phyloP scores from a whole-genome alignment of 2,329 filamentous ascomycete species.

The Aspergillus fischeri region DNA sequence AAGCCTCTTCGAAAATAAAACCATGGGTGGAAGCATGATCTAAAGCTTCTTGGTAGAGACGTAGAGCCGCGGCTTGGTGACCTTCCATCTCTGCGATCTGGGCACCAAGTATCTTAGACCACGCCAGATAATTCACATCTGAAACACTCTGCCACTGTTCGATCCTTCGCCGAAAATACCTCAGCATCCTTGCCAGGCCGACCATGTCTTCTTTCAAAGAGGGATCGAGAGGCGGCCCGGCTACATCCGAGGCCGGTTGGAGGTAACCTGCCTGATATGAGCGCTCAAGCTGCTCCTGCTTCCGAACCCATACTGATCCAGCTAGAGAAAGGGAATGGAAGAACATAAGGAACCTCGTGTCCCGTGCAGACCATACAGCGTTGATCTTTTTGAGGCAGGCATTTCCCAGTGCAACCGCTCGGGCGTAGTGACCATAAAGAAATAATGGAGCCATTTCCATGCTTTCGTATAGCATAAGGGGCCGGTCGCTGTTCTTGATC shows the following conservation, averaged over 20 bases:
- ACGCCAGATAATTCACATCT: constrained; percentile 5
- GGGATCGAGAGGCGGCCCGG: too few species aligned
- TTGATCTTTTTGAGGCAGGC: constrained; percentile 39
- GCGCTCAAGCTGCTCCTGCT: too few species aligned
- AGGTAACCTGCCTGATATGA: too few species aligned
- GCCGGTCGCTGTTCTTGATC: constrained; percentile 49
- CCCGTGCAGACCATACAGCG: constrained; percentile 44
- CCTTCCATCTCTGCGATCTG: constrained; percentile 4
- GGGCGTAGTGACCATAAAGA: constrained; percentile 43
- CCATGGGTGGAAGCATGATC: too few species aligned
- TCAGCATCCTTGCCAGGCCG: too few species aligned
- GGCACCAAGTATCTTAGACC: constrained; percentile 1
- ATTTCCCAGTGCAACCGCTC: constrained; percentile 41
- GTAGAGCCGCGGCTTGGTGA: too few species aligned
- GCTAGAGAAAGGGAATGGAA: not conserved
- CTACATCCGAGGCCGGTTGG: too few species aligned
- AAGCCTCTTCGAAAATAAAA: too few species aligned
- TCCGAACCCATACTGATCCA: too few species aligned
- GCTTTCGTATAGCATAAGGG: constrained; percentile 53
- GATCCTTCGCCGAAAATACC: too few species aligned
- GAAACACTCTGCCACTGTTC: not conserved
- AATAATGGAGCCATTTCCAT: constrained; percentile 45
- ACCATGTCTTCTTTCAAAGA: too few species aligned
- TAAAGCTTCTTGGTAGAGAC: too few species aligned
- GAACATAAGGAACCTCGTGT: constrained; percentile 28